Conservation (phyloP, 371 early-diverging fungal genomes). For the Enterocytospora artemiae region DNA sequence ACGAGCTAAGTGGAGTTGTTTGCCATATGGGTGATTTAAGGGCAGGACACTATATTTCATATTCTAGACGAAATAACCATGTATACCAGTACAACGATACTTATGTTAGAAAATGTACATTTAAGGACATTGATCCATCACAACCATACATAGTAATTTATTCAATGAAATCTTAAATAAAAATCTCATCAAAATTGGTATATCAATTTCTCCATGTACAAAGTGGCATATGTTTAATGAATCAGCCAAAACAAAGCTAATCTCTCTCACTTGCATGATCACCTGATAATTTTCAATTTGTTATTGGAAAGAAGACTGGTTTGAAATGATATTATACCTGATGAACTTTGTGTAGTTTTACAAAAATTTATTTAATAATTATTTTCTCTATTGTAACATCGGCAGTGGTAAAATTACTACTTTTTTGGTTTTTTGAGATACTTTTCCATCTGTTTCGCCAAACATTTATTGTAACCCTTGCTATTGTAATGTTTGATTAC, state of each 20-base stretch:
- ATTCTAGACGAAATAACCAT: constrained; percentile 16
- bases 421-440: constrained; percentile 11
- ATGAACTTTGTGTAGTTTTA: background rate
- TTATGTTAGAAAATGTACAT: constrained; percentile 6
- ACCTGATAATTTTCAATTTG: background rate
- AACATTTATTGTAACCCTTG: constrained; percentile 10
- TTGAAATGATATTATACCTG: background rate
- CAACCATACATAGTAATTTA: constrained; percentile 42
- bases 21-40: constrained; percentile 44
- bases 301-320: background rate
- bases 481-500: constrained; percentile 14
- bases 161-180: background rate
- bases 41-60: constrained; percentile 45
- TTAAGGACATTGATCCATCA: background rate
- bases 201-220: background rate
- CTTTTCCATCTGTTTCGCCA: constrained; percentile 17
- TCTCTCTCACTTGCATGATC: background rate
- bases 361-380: background rate
- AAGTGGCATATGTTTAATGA: background rate
- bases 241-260: too few relatives aligned
- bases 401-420: background rate
- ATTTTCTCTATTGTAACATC: background rate
- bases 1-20: constrained; percentile 32
- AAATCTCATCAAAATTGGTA: background rate
- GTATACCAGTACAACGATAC: constrained; percentile 46